These are phyloP conservation scores for Fusarium sp. DNA, from an alignment of 2,329 filamentous ascomycete genomes.

Conservation along the genomic window DNA sequence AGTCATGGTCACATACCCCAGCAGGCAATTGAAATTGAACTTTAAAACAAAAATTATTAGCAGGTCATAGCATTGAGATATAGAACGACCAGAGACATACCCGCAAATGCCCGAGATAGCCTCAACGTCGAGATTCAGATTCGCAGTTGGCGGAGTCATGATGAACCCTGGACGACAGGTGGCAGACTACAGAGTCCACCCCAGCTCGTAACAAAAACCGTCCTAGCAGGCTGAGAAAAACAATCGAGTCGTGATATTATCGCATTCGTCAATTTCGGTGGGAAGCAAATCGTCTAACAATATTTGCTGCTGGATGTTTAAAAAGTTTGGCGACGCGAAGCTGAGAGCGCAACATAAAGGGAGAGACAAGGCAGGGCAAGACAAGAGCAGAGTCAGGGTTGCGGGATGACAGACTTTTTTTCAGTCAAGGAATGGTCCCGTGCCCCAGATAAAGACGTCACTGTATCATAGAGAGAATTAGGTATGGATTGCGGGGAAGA, in stretches of 20 bases:
- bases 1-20: conserved; percentile 65
- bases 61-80: background rate
- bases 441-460: conserved; percentile 43
- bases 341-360: conserved; percentile 21
- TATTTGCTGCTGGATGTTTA: background rate
- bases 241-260: conserved; percentile 1
- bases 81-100: conserved; percentile 60
- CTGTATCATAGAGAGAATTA: conserved; percentile 26
- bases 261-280: conserved; percentile 14
- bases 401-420: conserved; percentile 41
- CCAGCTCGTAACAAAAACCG: conserved; percentile 16
- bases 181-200: conserved; percentile 25
- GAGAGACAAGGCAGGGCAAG: conserved; percentile 20
- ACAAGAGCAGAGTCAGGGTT: conserved; percentile 11
- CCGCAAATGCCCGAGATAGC: conserved; percentile 93
- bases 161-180: conserved; percentile 36
- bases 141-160: conserved; percentile 66
- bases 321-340: conserved; percentile 2
- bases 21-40: conserved; percentile 95
- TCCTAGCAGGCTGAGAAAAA: conserved; percentile 1
- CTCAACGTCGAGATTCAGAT: conserved; percentile 83
- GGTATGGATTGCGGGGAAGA: conserved; percentile 27
- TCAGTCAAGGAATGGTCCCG: conserved; percentile 34
- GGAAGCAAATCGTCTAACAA: background rate
- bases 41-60: conserved; percentile 48